Evolutionary conservation across 768 basidiomycete species (phyloP), one percentile per base, ranked within the genome.

Genomic region (Zangia roseola): DNA sequence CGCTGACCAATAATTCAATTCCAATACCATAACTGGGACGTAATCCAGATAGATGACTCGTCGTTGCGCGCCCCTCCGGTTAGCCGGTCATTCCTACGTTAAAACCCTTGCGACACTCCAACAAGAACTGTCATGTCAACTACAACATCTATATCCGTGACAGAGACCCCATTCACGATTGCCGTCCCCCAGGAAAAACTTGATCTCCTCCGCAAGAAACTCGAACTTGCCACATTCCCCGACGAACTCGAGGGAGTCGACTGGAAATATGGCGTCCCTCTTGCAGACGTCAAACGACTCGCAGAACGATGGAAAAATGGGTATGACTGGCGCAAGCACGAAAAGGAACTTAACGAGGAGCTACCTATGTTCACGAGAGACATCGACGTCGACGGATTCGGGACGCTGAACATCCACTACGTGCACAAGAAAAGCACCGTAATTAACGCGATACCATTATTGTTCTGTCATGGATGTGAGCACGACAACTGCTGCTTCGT

Each of bases 401-500:
- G 74, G 0, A 59, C 67, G 4, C 64, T 82, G 35, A 75, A 78
- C 49, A 73, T 83, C 5, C 82, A 86, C 52, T 84, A 81, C 44
- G 72, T 83, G 12, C 81, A 84, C 59, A 70, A 78, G 63, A 73
- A 68, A 60, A 82, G 81, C 57, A 49, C 53, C 7, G 54, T 69
- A 0, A 52, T 51, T 1, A 62, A 67, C 19, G 81, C 82, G 0
- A 78, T 84, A 24, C 82, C 83, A 1, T 60, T 86, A 13, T 64
- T 84, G 23, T 84, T 79, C 52, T 73, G 83, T 16, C 83, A 85
- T 49, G 83, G 83, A 34, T 84, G 82, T 74, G 44, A 31, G 72
- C 66, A 19, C 13, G 0, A 2, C 14, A 14, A 28, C 40, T 43
- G 2, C 40, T 28, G 20, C 2, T 13, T 25, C 8, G 6, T 19